These are phyloP conservation scores for Candida sithepensis DNA, from an alignment of 805 yeast genomes.

Conservation along the genomic window DNA sequence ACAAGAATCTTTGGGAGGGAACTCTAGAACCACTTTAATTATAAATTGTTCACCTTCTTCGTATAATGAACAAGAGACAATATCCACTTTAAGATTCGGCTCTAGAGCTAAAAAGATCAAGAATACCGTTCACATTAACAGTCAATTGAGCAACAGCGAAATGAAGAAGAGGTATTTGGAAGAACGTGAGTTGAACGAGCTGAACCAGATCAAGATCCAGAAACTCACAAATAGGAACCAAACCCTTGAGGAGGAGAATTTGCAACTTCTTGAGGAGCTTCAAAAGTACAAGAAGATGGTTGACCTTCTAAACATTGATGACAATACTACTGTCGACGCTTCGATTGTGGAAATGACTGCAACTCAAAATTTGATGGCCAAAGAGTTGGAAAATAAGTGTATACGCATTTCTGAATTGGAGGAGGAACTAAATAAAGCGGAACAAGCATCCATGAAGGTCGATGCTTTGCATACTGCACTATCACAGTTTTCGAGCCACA, in stretches of 20 bases:
- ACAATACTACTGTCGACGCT: conserved; percentile 24
- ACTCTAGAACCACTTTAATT: conserved; percentile 70
- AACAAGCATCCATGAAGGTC: conserved; percentile 35
- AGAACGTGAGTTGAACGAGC: conserved; percentile 19
- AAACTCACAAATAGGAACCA: conserved; percentile 23
- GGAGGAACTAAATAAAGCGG: conserved; percentile 5
- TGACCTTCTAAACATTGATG: conserved; percentile 9
- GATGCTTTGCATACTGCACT: conserved; percentile 55
- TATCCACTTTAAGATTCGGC: conserved; percentile 74
- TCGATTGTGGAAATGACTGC: conserved; percentile 17
- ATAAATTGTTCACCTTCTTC: conserved; percentile 68
- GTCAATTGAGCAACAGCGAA: conserved; percentile 24
- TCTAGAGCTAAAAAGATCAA: conserved; percentile 64
- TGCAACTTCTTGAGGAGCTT: conserved; percentile 34
- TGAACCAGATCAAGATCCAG: conserved; percentile 17
- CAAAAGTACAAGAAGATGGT: conserved; percentile 17
- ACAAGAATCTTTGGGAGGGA: conserved; percentile 80
- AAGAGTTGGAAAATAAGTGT: conserved; percentile 20
- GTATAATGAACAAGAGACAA: conserved; percentile 56
- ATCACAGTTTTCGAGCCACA: conserved; percentile 52
- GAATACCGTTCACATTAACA: conserved; percentile 61
- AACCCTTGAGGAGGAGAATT: conserved; percentile 41
- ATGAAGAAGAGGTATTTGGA: conserved; percentile 22
- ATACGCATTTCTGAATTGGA: conserved; percentile 17
- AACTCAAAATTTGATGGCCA: conserved; percentile 14